These are phyloP conservation scores for Macrocybe gigantea DNA, from an alignment of 768 basidiomycete genomes.

Conservation along the genomic window DNA sequence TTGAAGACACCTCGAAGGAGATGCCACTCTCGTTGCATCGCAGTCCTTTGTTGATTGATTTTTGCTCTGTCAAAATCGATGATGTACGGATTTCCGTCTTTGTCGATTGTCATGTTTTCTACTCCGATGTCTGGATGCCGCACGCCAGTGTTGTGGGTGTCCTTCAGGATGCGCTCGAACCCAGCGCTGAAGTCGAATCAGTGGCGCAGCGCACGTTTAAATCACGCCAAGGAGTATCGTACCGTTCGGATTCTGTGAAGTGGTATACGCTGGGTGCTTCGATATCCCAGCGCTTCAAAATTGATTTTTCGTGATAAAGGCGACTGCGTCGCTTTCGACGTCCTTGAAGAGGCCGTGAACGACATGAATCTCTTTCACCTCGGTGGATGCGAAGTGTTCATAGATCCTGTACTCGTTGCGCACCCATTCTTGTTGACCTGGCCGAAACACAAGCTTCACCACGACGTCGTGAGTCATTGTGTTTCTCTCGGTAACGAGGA, in stretches of 20 bases:
- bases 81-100: slow-evolving; percentile 11
- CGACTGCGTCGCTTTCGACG: neutral
- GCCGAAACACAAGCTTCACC: slow-evolving; percentile 3
- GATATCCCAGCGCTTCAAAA: neutral
- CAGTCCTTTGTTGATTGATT: too few relatives aligned
- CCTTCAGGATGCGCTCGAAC: slow-evolving; percentile 2
- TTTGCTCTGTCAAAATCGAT: slow-evolving; percentile 20
- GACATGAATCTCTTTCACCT: neutral
- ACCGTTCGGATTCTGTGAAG: neutral
- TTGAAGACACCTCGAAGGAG: too few relatives aligned
- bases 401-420: neutral
- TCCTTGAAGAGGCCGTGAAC: neutral
- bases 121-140: slow-evolving; percentile 19
- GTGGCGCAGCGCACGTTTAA: neutral
- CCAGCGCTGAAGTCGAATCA: too few relatives aligned
- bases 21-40: too few relatives aligned
- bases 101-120: slow-evolving; percentile 15
- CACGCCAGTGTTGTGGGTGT: slow-evolving; percentile 17
- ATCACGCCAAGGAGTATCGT: neutral
- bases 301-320: neutral
- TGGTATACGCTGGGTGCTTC: too few relatives aligned
- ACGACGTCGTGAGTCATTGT: neutral
- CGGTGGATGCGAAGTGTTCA: neutral
- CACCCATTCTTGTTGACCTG: neutral
- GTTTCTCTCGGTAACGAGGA: too few relatives aligned